These are phyloP conservation scores for Ogataea neopini DNA, from an alignment of 805 yeast species.

Conservation along the genomic window DNA sequence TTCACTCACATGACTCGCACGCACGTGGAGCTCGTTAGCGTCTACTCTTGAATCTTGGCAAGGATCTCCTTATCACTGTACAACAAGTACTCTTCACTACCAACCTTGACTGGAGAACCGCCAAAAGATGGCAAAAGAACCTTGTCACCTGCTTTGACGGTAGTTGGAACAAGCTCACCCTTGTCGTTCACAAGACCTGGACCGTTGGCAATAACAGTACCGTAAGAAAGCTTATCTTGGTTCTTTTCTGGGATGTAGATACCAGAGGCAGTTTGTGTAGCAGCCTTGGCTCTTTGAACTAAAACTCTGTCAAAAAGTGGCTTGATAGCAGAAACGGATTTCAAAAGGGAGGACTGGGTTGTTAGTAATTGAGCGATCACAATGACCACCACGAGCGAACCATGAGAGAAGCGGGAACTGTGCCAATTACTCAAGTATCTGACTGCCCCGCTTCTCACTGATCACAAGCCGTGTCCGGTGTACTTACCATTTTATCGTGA, in stretches of 20 bases:
- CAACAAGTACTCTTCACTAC: constrained; percentile 54
- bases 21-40: too few relatives aligned
- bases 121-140: constrained; percentile 95
- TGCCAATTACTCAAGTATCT: too few relatives aligned
- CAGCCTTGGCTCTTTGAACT: constrained; percentile 92
- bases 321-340: constrained; percentile 80
- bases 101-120: constrained; percentile 85
- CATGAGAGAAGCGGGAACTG: too few relatives aligned
- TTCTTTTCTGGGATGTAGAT: constrained; percentile 93
- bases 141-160: constrained; percentile 86
- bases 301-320: constrained; percentile 95
- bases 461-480: too few relatives aligned
- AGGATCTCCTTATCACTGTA: constrained; percentile 93
- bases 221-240: constrained; percentile 90
- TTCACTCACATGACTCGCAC: too few relatives aligned
- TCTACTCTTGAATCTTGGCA: constrained; percentile 78
- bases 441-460: too few relatives aligned
- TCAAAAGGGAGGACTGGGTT: constrained; percentile 57
- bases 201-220: constrained; percentile 89
- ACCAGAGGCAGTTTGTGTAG: constrained; percentile 89
- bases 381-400: too few relatives aligned
- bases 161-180: constrained; percentile 71
- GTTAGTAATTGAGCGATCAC: too few relatives aligned
- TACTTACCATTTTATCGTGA: too few relatives aligned
- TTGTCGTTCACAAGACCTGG: constrained; percentile 82